Percentiles rank a stretch among this genome's conserved stretches.
Evolutionary conservation across 352 stramenopile genomes (phyloP).

Genomic region (Aphanomyces euteiches): DNA sequence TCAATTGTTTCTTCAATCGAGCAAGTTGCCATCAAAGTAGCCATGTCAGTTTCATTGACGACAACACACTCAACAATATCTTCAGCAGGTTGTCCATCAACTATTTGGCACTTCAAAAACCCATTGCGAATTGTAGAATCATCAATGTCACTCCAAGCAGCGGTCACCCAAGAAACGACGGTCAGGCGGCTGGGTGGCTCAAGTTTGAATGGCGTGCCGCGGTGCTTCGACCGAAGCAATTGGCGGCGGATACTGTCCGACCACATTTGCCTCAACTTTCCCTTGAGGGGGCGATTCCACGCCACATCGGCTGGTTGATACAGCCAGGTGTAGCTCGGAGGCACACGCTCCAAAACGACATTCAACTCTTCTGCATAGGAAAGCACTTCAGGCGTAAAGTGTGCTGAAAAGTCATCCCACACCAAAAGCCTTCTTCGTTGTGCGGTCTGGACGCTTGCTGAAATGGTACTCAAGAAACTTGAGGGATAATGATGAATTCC

Average conservation of each 20-base stretch:
- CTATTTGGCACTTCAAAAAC: slow-evolving; percentile 13
- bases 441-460: background rate
- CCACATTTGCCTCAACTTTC: background rate
- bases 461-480: background rate
- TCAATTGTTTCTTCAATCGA: background rate
- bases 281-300: background rate
- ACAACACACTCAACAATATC: background rate
- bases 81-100: background rate
- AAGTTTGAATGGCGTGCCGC: background rate
- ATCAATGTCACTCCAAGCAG: background rate
- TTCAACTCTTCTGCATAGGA: slow-evolving; percentile 30
- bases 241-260: background rate
- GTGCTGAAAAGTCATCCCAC: slow-evolving; percentile 35
- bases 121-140: slow-evolving; percentile 9
- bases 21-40: background rate
- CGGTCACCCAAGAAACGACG: background rate
- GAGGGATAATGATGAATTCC: background rate
- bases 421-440: slow-evolving; percentile 30
- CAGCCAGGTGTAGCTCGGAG: background rate
- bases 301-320: slow-evolving; percentile 25
- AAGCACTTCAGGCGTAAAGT: slow-evolving; percentile 34
- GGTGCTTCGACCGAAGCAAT: background rate
- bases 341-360: slow-evolving; percentile 32
- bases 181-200: background rate
- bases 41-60: background rate